Conservation (phyloP, 1,284 basidiomycete genomes). For the Ceratobasidium sp. region DNA sequence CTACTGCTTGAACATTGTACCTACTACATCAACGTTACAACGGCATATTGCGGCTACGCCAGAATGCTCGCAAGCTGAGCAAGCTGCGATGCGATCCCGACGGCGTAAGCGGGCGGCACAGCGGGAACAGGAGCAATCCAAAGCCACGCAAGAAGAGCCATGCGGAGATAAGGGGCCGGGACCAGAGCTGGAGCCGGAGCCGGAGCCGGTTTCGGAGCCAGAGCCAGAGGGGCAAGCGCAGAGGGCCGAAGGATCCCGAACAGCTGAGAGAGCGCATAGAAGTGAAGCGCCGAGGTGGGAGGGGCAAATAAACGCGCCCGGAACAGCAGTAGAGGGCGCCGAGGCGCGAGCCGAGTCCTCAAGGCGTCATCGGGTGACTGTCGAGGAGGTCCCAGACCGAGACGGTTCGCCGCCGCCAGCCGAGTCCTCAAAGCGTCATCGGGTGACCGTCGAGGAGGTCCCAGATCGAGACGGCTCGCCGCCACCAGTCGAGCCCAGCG, state of each 20-base stretch:
- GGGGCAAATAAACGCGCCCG: not conserved
- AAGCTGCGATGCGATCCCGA: no score
- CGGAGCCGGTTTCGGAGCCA: no score
- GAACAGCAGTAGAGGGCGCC: not conserved
- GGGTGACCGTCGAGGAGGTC: not conserved
- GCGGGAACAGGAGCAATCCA: no score
- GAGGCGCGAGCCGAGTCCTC: not conserved
- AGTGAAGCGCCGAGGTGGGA: no score
- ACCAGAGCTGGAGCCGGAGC: no score
- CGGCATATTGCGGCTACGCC: not conserved
- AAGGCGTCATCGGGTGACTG: not conserved
- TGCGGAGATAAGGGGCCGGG: no score
- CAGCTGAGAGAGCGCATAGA: no score
- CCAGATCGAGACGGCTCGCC: not conserved
- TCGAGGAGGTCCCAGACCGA: not conserved
- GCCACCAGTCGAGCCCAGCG: not conserved
- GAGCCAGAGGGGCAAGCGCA: not conserved
- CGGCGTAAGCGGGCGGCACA: not conserved
- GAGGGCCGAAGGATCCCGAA: no score
- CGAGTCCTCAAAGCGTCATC: not conserved
- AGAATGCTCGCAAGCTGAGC: constrained; percentile 2
- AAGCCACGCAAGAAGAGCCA: no score
- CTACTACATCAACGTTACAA: not conserved
- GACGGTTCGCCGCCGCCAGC: not conserved
- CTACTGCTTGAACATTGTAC: not conserved